Percentiles rank a stretch among this genome's conserved stretches.
phyloP scores from a whole-genome alignment of 75 land plant genomes.

The Pinus albicaulis region DNA sequence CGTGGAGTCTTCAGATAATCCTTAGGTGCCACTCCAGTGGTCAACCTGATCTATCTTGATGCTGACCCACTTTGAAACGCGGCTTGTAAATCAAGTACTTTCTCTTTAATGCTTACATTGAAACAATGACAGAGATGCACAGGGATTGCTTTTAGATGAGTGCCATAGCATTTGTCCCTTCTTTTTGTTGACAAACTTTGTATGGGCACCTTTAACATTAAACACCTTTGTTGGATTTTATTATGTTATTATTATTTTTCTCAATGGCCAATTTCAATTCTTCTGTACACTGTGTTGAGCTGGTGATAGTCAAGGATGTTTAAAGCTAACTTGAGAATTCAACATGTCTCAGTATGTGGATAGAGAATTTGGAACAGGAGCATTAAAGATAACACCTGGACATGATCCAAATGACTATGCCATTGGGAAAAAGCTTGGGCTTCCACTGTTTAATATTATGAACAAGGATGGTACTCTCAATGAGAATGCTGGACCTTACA shows the following conservation, averaged over 20 bases:
- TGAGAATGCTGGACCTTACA: slow-evolving; percentile 86
- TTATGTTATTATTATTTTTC: neutral
- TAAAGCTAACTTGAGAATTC: neutral
- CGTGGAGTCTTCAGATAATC: no score
- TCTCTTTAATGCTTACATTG: neutral
- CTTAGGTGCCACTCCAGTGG: no score
- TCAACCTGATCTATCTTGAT: no score
- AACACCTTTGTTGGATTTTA: neutral
- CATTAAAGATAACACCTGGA: slow-evolving; percentile 96
- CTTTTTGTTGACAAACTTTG: neutral
- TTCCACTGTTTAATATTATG: slow-evolving; percentile 89
- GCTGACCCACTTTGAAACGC: no score
- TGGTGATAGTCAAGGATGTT: neutral
- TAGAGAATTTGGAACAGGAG: slow-evolving; percentile 95
- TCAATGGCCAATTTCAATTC: neutral
- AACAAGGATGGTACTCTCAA: slow-evolving; percentile 98
- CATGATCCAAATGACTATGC: slow-evolving; percentile 97
- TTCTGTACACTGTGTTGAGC: neutral
- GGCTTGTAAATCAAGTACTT: neutral
- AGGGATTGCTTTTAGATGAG: no score
- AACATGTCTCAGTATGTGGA: slow-evolving; percentile 68
- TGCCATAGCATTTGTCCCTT: no score
- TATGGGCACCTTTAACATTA: neutral
- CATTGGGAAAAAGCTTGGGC: slow-evolving; percentile 86
- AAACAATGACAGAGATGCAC: neutral